Conservation (phyloP, 1,284 basidiomycete genomes). For the Cutaneotrichosporon sp. region DNA sequence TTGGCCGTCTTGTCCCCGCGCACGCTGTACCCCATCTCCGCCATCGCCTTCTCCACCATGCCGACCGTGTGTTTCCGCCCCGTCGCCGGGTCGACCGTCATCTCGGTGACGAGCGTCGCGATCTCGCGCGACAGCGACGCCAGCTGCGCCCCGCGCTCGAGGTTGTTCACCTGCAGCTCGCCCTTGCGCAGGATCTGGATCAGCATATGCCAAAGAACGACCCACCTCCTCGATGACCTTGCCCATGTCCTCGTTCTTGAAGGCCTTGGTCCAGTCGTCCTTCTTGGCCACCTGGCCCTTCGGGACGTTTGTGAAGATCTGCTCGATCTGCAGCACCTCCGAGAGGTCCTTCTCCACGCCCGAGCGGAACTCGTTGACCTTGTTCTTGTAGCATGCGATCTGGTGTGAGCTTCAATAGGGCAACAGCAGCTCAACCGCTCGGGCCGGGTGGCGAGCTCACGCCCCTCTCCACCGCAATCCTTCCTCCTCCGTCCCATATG, state of each 20-base stretch:
- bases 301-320: slow-evolving; percentile 94
- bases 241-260: slow-evolving; percentile 71
- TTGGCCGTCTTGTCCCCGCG: slow-evolving; percentile 88
- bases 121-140: slow-evolving; percentile 84
- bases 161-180: slow-evolving; percentile 95
- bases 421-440: no score
- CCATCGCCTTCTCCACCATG: slow-evolving; percentile 98
- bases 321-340: slow-evolving; percentile 95
- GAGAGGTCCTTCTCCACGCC: slow-evolving; percentile 95
- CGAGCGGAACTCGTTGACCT: slow-evolving; percentile 93
- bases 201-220: neutral
- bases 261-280: slow-evolving; percentile 88
- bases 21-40: slow-evolving; percentile 88
- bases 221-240: slow-evolving; percentile 81
- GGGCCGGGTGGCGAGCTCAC: no score
- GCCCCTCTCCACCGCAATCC: no score
- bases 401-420: slow-evolving; percentile 46
- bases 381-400: slow-evolving; percentile 99
- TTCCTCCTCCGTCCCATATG: no score
- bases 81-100: slow-evolving; percentile 90
- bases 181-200: slow-evolving; percentile 88
- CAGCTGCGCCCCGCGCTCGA: slow-evolving; percentile 90
- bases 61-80: slow-evolving; percentile 89
- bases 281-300: slow-evolving; percentile 92
- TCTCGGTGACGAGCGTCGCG: slow-evolving; percentile 88